Evolutionary conservation across 2,329 filamentous ascomycete species (phyloP), one percentile per base, ranked within the genome.

Genomic region (Diaporthe humulicola): DNA sequence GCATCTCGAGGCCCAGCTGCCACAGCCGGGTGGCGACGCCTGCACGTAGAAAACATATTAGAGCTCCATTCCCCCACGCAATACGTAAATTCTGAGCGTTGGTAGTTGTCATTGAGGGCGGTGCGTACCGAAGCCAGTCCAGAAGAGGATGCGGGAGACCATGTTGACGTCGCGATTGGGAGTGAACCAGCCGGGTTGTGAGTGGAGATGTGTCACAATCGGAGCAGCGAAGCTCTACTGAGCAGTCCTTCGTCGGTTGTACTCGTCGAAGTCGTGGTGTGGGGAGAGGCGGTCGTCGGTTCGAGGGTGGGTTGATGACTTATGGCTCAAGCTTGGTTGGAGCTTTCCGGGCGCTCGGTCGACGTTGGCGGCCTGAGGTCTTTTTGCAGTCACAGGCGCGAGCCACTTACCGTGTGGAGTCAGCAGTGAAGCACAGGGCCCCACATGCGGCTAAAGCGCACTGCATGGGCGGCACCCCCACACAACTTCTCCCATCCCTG

Each of bases 1-100:
- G 95, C 95, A 98, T 98, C 88, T 99, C 95, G 84, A 99, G 97
- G 82, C 96, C 97, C 84, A 99, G 93, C 86, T 98, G 97, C 95
- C 96, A 98, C 86, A 97, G 91, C 81, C 96, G 94, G 82, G 96
- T 93, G 83, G 94, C 95, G 81, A 98, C 87, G 89, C 97, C 97
- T 99, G 80, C 75, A 6, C 38, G 36, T 52, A 67, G 74, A 17
- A 42, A 9, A 12, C 3, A 22, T 10, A 56, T 71, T 66, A 71
- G 66, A 56, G 19, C 15, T 30, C n/a, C 42, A 14, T 25, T 48
- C 28, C 6, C 42, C 19, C 36, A 42, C 9, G 7, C 17, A 12
- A 45, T 4, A n/a, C 28, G 25, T 58, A 36, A 17, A n/a, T 71
- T 42, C 17, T 57, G 22, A 15, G 4, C 12, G 12, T 30, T 28